These are phyloP conservation scores for Ceriops tagal DNA, from an alignment of 345 rosid genomes.

Conservation along the genomic window DNA sequence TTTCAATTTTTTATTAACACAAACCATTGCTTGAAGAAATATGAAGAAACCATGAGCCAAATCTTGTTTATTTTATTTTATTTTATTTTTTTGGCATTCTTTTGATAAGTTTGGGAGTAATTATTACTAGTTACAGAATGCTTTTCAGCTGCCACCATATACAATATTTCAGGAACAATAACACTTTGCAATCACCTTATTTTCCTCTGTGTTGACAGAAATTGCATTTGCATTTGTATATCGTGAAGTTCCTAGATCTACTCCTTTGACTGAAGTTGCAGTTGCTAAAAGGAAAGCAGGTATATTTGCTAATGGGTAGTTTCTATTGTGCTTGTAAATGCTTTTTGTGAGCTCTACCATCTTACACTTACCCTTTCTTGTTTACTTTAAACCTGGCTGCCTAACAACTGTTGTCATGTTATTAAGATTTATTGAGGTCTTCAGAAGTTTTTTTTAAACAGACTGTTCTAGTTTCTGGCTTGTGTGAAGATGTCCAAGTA, in stretches of 20 bases:
- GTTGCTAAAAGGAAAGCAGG: constrained; percentile 73
- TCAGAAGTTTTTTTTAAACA: neutral
- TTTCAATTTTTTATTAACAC: neutral
- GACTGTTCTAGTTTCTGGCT: neutral
- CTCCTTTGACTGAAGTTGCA: constrained; percentile 29
- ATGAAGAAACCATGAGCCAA: neutral
- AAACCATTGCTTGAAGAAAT: neutral
- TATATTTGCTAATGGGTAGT: constrained; percentile 22
- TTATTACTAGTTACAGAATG: too few relatives aligned
- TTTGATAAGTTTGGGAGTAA: too few relatives aligned
- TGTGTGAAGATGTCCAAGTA: neutral
- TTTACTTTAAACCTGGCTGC: neutral
- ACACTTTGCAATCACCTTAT: neutral
- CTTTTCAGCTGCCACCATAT: too few relatives aligned
- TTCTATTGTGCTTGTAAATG: neutral
- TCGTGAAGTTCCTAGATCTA: constrained; percentile 52
- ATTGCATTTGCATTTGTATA: constrained; percentile 77
- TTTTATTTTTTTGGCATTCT: too few relatives aligned
- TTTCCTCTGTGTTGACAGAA: constrained; percentile 43
- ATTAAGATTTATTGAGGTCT: neutral
- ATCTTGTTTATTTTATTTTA: too few relatives aligned
- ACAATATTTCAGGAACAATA: too few relatives aligned
- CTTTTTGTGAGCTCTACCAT: neutral
- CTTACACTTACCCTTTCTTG: neutral
- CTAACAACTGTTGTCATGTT: neutral